These are phyloP conservation scores for Penicillium aurantiogriseum DNA, from an alignment of 2,329 filamentous ascomycete species.

Conservation along the genomic window DNA sequence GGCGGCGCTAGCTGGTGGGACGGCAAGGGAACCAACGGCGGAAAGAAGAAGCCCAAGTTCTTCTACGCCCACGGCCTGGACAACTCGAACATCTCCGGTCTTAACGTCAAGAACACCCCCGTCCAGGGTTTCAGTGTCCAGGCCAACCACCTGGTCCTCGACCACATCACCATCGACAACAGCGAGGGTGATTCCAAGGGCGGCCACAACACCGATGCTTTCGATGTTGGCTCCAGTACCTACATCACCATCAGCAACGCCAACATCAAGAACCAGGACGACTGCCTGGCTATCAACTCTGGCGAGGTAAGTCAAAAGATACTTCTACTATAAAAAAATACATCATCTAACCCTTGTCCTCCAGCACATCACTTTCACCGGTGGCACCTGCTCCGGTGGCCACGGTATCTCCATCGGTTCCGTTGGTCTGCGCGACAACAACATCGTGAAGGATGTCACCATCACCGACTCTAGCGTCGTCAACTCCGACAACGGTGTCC, in stretches of 20 bases:
- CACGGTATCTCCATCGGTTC: slow-evolving; percentile 57
- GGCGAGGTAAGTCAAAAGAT: slow-evolving; percentile 39
- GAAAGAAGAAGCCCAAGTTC: slow-evolving; percentile 65
- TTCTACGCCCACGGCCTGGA: slow-evolving; percentile 49
- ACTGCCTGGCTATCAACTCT: slow-evolving; percentile 60
- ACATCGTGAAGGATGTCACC: slow-evolving; percentile 54
- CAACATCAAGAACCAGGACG: slow-evolving; percentile 58
- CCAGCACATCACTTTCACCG: slow-evolving; percentile 32
- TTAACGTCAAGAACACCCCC: slow-evolving; percentile 40
- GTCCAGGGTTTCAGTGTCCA: slow-evolving; percentile 40
- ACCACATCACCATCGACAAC: slow-evolving; percentile 58
- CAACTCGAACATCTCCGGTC: slow-evolving; percentile 33
- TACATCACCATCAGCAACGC: slow-evolving; percentile 53
- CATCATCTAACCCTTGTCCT: neutral
- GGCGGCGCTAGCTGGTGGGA: slow-evolving; percentile 62
- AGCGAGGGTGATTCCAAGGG: slow-evolving; percentile 50
- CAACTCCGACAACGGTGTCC: slow-evolving; percentile 57
- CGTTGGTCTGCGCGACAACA: slow-evolving; percentile 57
- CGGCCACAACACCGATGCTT: slow-evolving; percentile 55
- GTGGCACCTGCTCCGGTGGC: slow-evolving; percentile 32
- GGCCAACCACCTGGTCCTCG: slow-evolving; percentile 53
- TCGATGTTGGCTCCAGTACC: slow-evolving; percentile 41
- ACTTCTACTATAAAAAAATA: too few species aligned
- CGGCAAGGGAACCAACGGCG: slow-evolving; percentile 58
- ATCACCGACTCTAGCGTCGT: slow-evolving; percentile 51